Conservation (phyloP, 2,329 filamentous ascomycete genomes). For the Sclerotinia minor region DNA sequence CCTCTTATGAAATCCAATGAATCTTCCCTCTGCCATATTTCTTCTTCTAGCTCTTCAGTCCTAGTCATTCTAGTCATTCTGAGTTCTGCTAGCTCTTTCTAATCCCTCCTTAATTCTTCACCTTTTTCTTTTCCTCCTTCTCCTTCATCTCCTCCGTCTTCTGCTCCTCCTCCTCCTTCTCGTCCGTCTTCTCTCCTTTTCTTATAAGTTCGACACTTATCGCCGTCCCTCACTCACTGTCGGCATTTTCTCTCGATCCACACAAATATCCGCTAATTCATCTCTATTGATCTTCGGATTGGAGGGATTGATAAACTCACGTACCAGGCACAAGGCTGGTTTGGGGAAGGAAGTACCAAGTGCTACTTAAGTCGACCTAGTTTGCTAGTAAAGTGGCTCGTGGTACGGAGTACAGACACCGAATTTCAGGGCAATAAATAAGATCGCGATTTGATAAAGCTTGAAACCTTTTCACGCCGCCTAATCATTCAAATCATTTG, state of each 20-base stretch:
- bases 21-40: too few species aligned
- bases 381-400: neutral
- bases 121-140: too few species aligned
- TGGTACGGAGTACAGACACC: neutral
- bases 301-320: conserved; percentile 9
- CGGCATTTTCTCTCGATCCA: conserved; percentile 1
- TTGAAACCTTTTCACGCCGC: neutral
- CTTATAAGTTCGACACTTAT: conserved; percentile 1
- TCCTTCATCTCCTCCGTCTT: too few species aligned
- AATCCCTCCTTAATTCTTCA: neutral
- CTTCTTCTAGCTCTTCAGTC: neutral
- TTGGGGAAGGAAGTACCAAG: neutral
- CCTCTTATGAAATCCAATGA: too few species aligned
- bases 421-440: neutral
- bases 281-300: neutral
- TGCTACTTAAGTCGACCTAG: too few species aligned
- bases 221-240: conserved; percentile 7
- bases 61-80: neutral
- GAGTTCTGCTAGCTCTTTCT: neutral
- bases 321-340: neutral
- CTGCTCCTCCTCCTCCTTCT: neutral
- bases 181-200: neutral
- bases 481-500: neutral
- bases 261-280: neutral
- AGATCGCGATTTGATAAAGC: neutral